Evolutionary conservation across 225 moss, liverwort and hornwort genomes (phyloP).

Genomic region (Bryoerythrophyllum caledonicum): DNA sequence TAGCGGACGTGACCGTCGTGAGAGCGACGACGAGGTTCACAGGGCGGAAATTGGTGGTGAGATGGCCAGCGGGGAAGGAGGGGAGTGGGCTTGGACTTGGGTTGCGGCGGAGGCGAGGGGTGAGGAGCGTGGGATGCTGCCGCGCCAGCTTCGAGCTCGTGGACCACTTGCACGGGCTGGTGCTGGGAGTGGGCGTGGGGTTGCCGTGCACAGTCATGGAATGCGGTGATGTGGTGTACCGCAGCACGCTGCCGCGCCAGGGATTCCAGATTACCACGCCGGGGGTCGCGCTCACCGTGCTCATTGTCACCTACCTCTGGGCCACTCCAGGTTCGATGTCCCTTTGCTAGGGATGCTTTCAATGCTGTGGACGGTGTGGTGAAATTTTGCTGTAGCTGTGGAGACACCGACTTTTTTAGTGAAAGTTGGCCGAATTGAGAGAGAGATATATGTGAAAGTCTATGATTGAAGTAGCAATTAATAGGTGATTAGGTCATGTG

Average conservation of each 20-base stretch:
- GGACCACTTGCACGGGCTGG: slow-evolving; percentile 70
- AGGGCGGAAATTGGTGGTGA: slow-evolving; percentile 39
- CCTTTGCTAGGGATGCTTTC: not conserved
- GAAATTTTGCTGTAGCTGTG: not conserved
- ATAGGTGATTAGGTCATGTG: not conserved
- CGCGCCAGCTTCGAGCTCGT: slow-evolving; percentile 67
- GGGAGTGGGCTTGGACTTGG: slow-evolving; percentile 12
- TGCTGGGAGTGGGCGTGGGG: slow-evolving; percentile 94
- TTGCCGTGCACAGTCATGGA: slow-evolving; percentile 99
- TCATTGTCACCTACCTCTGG: slow-evolving; percentile 83
- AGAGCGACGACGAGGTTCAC: slow-evolving; percentile 21
- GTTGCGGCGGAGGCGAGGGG: slow-evolving; percentile 11
- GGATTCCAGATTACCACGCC: slow-evolving; percentile 83
- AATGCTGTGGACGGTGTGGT: not conserved
- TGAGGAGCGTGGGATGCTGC: slow-evolving; percentile 51
- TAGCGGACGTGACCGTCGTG: slow-evolving; percentile 24
- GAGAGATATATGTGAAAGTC: not conserved
- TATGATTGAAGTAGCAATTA: not conserved
- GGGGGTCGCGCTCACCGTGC: slow-evolving; percentile 68
- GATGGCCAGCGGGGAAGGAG: slow-evolving; percentile 29
- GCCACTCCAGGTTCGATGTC: slow-evolving; percentile 61
- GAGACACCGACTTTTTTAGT: not conserved
- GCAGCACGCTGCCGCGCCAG: slow-evolving; percentile 93
- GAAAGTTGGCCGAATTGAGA: not conserved
- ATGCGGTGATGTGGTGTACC: slow-evolving; percentile 97